A percentile compares a stretch with the other conserved stretches of the same genome.
Evolutionary conservation across 768 basidiomycete genomes (phyloP).

Genomic region (Mycena haematopus): DNA sequence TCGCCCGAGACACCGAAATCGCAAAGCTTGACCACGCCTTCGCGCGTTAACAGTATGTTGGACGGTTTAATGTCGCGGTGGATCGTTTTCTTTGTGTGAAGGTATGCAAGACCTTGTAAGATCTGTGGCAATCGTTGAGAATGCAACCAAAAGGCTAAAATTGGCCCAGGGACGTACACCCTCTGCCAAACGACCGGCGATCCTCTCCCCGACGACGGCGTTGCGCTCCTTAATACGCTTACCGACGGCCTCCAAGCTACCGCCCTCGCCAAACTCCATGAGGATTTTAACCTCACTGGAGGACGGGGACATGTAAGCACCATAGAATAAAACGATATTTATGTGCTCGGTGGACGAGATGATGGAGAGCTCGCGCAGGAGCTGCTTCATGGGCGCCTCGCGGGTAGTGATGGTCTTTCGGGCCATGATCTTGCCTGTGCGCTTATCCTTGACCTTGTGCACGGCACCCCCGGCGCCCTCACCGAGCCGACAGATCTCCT

Average conservation of each 20-base stretch:
- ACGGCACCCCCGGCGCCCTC: conserved; percentile 98
- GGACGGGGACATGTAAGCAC: conserved; percentile 87
- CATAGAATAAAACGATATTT: conserved; percentile 92
- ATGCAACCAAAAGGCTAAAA: conserved; percentile 13
- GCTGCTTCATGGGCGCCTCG: conserved; percentile 90
- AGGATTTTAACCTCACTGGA: conserved; percentile 93
- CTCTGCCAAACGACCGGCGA: conserved; percentile 91
- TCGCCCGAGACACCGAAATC: conserved; percentile 99
- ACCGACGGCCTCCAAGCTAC: conserved; percentile 89
- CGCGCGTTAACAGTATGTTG: conserved; percentile 87
- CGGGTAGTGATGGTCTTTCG: conserved; percentile 93
- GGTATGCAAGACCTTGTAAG: conserved; percentile 90
- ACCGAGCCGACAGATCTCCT: conserved; percentile 80
- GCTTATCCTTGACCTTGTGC: conserved; percentile 88
- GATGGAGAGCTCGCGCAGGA: conserved; percentile 90
- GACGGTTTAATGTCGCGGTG: conserved; percentile 97
- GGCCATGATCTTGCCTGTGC: conserved; percentile 83
- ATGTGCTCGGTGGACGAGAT: conserved; percentile 82
- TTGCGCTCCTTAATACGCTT: conserved; percentile 81
- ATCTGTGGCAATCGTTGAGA: conserved; percentile 52
- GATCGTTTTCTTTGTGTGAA: conserved; percentile 90
- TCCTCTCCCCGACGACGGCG: conserved; percentile 83
- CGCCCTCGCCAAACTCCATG: conserved; percentile 90
- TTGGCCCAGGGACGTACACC: conserved; percentile 63
- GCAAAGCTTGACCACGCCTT: conserved; percentile 89